Percentiles rank a stretch among this genome's conserved stretches.
Conservation (phyloP, 352 stramenopile species). For the Phytophthora palmivora region DNA sequence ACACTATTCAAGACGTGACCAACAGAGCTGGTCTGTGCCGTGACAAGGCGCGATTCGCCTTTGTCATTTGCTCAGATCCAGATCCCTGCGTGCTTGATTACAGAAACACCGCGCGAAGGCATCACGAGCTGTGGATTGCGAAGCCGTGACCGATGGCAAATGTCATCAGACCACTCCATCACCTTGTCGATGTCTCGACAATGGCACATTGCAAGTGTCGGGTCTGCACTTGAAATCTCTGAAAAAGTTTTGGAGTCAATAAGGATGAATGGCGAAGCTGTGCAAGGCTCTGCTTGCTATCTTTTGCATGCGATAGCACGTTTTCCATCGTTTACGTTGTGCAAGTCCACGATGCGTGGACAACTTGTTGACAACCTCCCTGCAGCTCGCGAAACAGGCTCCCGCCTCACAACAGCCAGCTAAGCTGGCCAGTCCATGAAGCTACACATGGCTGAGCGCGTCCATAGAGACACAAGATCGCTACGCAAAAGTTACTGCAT, state of each 20-base stretch:
- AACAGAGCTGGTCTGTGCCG: neutral
- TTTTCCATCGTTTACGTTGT: no score
- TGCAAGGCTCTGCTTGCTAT: conserved; percentile 22
- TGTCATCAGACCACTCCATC: conserved; percentile 30
- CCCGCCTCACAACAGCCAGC: conserved; percentile 10
- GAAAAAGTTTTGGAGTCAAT: conserved; percentile 4
- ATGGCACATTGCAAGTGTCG: no score
- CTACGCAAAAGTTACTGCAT: conserved; percentile 24
- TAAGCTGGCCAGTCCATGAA: conserved; percentile 19
- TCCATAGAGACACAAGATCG: conserved; percentile 16
- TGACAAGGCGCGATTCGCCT: conserved; percentile 6
- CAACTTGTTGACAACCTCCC: conserved; percentile 3
- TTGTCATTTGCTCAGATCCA: conserved; percentile 13
- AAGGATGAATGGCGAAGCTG: conserved; percentile 2
- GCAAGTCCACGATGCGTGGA: neutral
- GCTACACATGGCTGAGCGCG: conserved; percentile 14
- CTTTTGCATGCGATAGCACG: no score
- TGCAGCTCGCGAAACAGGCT: neutral
- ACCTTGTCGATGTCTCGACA: conserved; percentile 3
- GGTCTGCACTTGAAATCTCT: neutral
- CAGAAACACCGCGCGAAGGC: conserved; percentile 5
- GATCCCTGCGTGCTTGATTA: conserved; percentile 10
- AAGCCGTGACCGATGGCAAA: neutral
- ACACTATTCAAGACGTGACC: conserved; percentile 32
- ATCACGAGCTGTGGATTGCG: conserved; percentile 32